Conservation (phyloP, 345 rosid species). For the Citrus sp. region DNA sequence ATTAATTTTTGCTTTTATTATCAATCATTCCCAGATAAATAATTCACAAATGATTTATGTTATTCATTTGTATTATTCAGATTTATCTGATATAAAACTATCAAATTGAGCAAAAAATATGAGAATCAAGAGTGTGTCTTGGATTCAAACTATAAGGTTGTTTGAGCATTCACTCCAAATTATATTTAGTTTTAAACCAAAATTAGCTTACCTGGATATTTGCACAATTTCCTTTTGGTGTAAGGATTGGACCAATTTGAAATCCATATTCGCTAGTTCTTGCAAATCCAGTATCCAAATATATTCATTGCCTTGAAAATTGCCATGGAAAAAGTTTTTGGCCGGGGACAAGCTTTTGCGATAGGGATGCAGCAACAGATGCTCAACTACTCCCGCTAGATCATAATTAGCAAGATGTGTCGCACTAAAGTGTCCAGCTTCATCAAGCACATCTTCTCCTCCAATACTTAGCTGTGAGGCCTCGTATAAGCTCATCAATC, state of each 20-base stretch:
- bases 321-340: constrained; percentile 22
- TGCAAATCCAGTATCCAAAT: constrained; percentile 30
- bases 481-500: constrained; percentile 42
- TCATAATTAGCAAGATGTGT: constrained; percentile 23
- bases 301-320: constrained; percentile 8
- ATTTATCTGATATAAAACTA: no score
- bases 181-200: not conserved
- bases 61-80: no score
- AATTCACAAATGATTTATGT: no score
- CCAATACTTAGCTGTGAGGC: constrained; percentile 47
- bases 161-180: no score
- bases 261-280: constrained; percentile 36
- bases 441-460: constrained; percentile 50
- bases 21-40: no score
- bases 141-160: no score
- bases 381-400: not conserved
- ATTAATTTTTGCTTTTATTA: no score
- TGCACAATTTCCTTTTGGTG: constrained; percentile 32
- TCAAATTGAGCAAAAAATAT: no score
- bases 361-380: constrained; percentile 30
- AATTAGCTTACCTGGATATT: constrained; percentile 22
- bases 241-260: constrained; percentile 25
- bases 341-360: constrained; percentile 32
- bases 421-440: constrained; percentile 23
- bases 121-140: no score